Base-by-base conservation (phyloP, 768 basidiomycete genomes). In the Infundibulicybe gibba region DNA sequence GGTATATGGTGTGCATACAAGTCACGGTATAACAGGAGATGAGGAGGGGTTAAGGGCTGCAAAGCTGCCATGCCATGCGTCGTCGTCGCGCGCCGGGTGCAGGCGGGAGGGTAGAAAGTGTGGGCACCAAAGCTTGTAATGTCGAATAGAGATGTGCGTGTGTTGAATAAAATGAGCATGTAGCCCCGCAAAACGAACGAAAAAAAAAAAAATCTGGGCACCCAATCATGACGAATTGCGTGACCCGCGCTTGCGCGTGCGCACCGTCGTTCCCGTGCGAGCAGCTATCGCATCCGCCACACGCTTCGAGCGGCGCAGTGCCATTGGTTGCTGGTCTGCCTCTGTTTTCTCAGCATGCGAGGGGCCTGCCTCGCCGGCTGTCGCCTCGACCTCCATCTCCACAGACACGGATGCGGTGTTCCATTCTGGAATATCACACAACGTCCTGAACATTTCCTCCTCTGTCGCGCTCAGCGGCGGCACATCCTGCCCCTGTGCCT, bases 381-480 rank as follows among this genome's bases (percentile, higher is more conserved):
- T 16, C 17, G 35, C 52, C 19, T 48, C 53, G 41, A 51, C 49
- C 43, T 41, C 45, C 21, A 31, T 40, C 43, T 52, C 50, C 46
- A 5, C 49, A 50, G 53, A 40, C 15, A 38, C 37, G 38, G 49
- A 48, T 11, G 53, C 50, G 2, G 49, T 49, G 41, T 79, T 76
- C 75, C 76, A 78, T 49, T 82, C 80, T 15, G 79, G 76, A 49
- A 76, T 72, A 30, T 75, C 67, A 49, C 84, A 88, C 19, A 88
- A 63, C 40, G 76, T 72, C 35, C 70, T 77, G 63, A 89, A 88
- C 41, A 89, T 81, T 61, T 84, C 79, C 56, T 84, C 78, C 55
- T 89, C 87, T 9, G 75, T 80, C 17, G 80, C 79, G 53, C 77
- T 88, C 41, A 89, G 71, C 15, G 85, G 86, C 3, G 68, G 66